These are phyloP conservation scores for Tylopilus cervinicoccineus DNA, from an alignment of 768 basidiomycete genomes.

Conservation along the genomic window DNA sequence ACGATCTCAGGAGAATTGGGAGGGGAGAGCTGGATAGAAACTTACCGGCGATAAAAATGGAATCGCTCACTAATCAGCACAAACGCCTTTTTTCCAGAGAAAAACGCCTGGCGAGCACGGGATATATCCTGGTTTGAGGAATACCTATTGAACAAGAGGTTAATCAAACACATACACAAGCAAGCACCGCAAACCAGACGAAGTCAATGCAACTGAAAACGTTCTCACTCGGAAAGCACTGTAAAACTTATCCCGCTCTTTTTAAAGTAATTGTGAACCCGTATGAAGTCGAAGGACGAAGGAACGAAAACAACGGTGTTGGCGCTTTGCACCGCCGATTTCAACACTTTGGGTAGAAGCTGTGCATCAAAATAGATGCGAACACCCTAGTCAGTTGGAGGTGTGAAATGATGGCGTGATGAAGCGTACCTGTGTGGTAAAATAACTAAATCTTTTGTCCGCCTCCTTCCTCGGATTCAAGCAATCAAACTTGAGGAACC, in stretches of 20 bases:
- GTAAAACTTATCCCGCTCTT: slow-evolving; percentile 72
- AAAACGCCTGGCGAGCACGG: slow-evolving; percentile 89
- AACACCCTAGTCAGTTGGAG: neutral
- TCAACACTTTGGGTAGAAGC: slow-evolving; percentile 78
- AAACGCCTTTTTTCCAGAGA: slow-evolving; percentile 81
- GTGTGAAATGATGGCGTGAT: neutral
- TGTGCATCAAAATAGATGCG: slow-evolving; percentile 26
- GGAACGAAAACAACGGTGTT: slow-evolving; percentile 90
- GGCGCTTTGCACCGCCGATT: slow-evolving; percentile 89
- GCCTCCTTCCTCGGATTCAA: slow-evolving; percentile 69
- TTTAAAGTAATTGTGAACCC: slow-evolving; percentile 82
- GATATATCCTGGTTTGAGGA: slow-evolving; percentile 93
- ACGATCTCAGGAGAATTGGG: neutral
- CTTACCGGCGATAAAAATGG: slow-evolving; percentile 89
- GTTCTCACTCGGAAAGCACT: slow-evolving; percentile 82
- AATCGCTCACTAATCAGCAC: slow-evolving; percentile 94
- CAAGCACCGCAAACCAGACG: neutral
- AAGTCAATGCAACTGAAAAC: neutral
- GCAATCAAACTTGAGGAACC: slow-evolving; percentile 73
- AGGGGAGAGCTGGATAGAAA: slow-evolving; percentile 1
- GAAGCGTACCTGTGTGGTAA: slow-evolving; percentile 70
- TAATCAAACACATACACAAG: neutral
- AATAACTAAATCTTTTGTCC: slow-evolving; percentile 83
- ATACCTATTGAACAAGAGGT: slow-evolving; percentile 50
- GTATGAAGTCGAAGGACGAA: slow-evolving; percentile 94